Evolutionary conservation across 257 asterid species (phyloP), one percentile per base, ranked within the genome.

Genomic region (Haberlea rhodopensis): DNA sequence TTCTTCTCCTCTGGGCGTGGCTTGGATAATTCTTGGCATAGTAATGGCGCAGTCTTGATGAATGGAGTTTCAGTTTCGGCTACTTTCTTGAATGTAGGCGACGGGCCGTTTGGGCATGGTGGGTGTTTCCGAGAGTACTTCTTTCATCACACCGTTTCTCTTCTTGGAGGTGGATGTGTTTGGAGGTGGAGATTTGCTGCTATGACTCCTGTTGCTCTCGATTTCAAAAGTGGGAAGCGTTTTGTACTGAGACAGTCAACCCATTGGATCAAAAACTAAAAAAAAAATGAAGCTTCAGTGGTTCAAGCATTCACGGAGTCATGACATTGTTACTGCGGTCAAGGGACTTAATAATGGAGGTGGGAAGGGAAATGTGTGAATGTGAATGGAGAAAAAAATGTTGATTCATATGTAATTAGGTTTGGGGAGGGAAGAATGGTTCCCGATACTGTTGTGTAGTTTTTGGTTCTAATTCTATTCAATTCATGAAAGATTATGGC

Each of bases 81-180:
- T 45, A 37, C 46, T 8, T 40, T 51, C 23, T 34, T 60, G 8
- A 9, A 20, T 60, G 62, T 57, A 28, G 54, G 60, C 48, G 72
- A 26, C 4, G 63, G n/a, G 77, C 48, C 11, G 56, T 55, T 56
- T 81, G 26, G 84, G 78, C 5, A 61, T 3, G 0, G 78, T 22
- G 43, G 81, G 87, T 49, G 87, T 82, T 69, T 87, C 97, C 0
- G 95, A 79, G 45, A 90, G 82, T 10, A 90, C 87, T 62, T 90
- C 95, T 34, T 90, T 90, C n/a, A n/a, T n/a, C n/a, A n/a, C 18
- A 90, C 90, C 0, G 89, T 75, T 60, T 87, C 95, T 80, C 95
- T 10, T 84, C 95, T 0, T 32, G 69, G 37, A 76, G n/a, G 61
- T 0, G 90, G 75, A 45, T 75, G 68, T 54, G 82, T n/a, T 52